These are phyloP conservation scores for Xylaria curta DNA, from an alignment of 495 filamentous ascomycete genomes.

Conservation along the genomic window DNA sequence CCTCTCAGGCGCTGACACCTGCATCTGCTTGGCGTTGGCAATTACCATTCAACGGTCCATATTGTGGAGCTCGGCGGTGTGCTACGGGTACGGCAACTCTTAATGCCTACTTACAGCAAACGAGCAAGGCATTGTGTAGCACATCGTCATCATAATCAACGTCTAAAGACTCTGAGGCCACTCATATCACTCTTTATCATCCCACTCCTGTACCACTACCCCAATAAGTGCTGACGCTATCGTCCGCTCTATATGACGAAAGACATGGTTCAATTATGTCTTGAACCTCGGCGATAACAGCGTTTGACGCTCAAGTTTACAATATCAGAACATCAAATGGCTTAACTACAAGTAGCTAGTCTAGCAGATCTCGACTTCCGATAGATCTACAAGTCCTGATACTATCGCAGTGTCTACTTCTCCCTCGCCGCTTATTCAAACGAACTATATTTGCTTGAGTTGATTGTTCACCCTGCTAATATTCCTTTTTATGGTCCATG, in stretches of 20 bases:
- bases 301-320: neutral
- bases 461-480: too few species aligned
- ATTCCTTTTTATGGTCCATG: neutral
- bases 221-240: conserved; percentile 16
- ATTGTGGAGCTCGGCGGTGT: conserved; percentile 6
- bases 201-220: neutral
- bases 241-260: conserved; percentile 2
- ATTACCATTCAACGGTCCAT: neutral
- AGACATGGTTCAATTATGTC: conserved; percentile 14
- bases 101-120: neutral
- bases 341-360: neutral
- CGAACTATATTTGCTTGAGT: neutral
- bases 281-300: conserved; percentile 12
- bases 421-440: neutral
- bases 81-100: neutral
- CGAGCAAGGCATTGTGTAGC: conserved; percentile 5
- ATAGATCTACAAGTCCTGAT: neutral
- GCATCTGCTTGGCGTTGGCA: conserved; percentile 9
- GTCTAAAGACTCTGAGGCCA: conserved; percentile 1
- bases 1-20: conserved; percentile 22
- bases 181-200: neutral
- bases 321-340: neutral
- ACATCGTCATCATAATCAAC: conserved; percentile 1
- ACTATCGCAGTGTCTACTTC: neutral
- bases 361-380: neutral